phyloP scores from a whole-genome alignment of 116 monocot genomes.

The Zostera marina region DNA sequence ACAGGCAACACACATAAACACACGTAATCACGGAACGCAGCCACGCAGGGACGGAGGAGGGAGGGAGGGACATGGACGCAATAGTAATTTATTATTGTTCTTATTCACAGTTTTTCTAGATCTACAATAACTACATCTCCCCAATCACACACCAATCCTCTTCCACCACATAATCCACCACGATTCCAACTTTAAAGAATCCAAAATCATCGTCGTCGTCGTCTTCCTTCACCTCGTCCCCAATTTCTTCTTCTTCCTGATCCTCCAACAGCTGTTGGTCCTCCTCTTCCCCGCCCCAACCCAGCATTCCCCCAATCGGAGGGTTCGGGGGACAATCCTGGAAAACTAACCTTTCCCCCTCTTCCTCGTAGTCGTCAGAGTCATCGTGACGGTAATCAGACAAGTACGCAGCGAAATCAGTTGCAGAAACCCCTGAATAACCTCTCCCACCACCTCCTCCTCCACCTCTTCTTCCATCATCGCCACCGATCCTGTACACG shows the following conservation, averaged over 20 bases:
- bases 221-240: neutral
- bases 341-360: slow-evolving; percentile 1
- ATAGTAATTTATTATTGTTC: neutral
- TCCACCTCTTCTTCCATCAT: neutral
- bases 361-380: slow-evolving; percentile 7
- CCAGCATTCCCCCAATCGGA: neutral
- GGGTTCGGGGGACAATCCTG: neutral
- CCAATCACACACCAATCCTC: slow-evolving; percentile 27
- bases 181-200: slow-evolving; percentile 15
- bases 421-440: slow-evolving; percentile 5
- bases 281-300: neutral
- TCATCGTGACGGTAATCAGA: slow-evolving; percentile 3
- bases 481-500: slow-evolving; percentile 17
- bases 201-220: slow-evolving; percentile 16
- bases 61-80: too few relatives aligned
- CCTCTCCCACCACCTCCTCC: neutral
- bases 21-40: too few relatives aligned
- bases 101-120: neutral
- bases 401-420: neutral
- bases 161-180: slow-evolving; percentile 16
- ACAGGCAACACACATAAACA: neutral
- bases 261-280: neutral
- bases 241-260: slow-evolving; percentile 4
- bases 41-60: too few relatives aligned
- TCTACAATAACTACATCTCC: slow-evolving; percentile 2